Conservation (phyloP, 2,329 filamentous ascomycete species). For the Phialocephala subalpina region DNA sequence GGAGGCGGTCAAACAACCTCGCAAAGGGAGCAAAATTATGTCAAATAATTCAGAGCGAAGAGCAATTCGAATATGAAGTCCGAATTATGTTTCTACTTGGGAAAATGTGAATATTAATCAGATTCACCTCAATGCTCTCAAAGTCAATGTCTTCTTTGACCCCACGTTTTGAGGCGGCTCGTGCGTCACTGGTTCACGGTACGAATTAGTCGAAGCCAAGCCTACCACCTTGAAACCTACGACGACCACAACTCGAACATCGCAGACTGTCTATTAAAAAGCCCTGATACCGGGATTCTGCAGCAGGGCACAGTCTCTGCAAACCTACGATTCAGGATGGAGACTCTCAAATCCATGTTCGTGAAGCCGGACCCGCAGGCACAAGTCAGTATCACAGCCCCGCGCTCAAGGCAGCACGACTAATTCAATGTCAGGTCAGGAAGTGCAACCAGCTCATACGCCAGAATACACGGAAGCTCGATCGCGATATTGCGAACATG, state of each 20-base stretch:
- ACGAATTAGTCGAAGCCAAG: conserved; percentile 8
- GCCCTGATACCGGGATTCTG: not conserved
- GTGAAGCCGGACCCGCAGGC: conserved; percentile 92
- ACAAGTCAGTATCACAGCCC: conserved; percentile 68
- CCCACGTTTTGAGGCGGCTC: conserved; percentile 29
- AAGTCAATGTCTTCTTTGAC: conserved; percentile 16
- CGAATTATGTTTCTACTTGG: not conserved
- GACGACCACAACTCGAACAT: conserved; percentile 4
- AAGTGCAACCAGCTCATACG: conserved; percentile 95
- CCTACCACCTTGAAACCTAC: conserved; percentile 14
- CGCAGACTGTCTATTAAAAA: not conserved
- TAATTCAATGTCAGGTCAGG: conserved; percentile 70
- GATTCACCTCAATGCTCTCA: not conserved
- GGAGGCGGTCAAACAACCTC: conserved; percentile 14
- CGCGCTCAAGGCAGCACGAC: conserved; percentile 14
- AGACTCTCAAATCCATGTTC: conserved; percentile 85
- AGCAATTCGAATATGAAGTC: not conserved
- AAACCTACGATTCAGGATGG: conserved; percentile 64
- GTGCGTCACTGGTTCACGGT: conserved; percentile 14
- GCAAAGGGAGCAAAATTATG: conserved; percentile 1
- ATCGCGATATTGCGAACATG: conserved; percentile 86
- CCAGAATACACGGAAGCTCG: conserved; percentile 89
- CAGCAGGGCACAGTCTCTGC: conserved; percentile 19
- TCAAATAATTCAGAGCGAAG: not conserved
- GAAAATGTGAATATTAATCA: not conserved